Evolutionary conservation across 257 asterid genomes (phyloP), one percentile per base, ranked within the genome.

Genomic region (Fraxinus pennsylvanica): DNA sequence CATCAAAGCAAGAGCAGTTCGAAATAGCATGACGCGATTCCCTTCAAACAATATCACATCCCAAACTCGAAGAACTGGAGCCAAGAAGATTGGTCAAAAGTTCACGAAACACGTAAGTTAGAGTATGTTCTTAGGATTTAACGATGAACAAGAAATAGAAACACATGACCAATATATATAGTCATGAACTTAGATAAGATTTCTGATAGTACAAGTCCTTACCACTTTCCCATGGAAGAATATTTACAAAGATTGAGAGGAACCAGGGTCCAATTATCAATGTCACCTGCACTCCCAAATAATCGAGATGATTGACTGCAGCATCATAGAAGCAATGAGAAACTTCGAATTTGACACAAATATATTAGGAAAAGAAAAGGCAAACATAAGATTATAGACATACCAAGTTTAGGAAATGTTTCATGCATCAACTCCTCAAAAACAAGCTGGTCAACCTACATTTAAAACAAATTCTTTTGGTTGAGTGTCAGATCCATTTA

Each of bases 191-290:
- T 54, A 72, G 77, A 17, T 17, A 41, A 35, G 38, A 61, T 83
- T 80, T 72, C 78, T 65, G 66, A 77, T 67, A 47, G 81, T 67
- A 84, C 54, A 81, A 76, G 71, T 33, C 79, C 91, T 30, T 82
- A 94, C 98, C 98, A 80, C 98, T 92, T 92, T 94, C 98, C 98
- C 98, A 94, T 63, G 98, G 98, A 81, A 94, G 94, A 83, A 89
- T 88, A 84, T 94, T 94, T 39, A 91, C 90, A 61, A 89, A 94
- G 78, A 94, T 94, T 33, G 98, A 89, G 36, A 94, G 95, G 88
- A 94, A 94, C 98, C 98, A 94, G 67, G 97, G 91, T 50, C 92
- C 91, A 52, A 95, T 89, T 79, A 92, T 77, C 97, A 97, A 92
- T 80, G 98, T 87, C 85, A 92, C 97, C 84, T 94, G 93, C 75